Evolutionary conservation across 257 asterid genomes (phyloP).

Genomic region (Leptodermis oblonga): DNA sequence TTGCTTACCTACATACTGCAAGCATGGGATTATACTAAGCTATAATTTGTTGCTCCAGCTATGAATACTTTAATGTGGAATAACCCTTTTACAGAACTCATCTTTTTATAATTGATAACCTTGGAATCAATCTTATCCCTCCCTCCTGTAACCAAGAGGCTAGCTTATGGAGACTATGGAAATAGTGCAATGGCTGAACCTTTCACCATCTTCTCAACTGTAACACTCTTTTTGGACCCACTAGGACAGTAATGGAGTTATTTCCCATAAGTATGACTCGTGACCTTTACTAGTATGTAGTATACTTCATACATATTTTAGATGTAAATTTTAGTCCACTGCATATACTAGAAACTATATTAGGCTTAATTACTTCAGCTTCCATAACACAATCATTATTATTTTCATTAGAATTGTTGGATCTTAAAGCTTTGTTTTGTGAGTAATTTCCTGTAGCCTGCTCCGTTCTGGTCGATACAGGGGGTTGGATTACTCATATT

Average conservation of each 20-base stretch:
- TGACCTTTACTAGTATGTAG: no score
- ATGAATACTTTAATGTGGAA: constrained; percentile 94
- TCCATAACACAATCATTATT: no score
- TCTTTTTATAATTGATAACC: constrained; percentile 64
- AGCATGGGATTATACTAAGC: constrained; percentile 86
- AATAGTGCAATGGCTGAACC: constrained; percentile 96
- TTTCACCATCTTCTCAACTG: constrained; percentile 57
- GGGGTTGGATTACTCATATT: no score
- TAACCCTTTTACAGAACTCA: constrained; percentile 78
- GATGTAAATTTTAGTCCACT: no score
- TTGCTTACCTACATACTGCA: constrained; percentile 80
- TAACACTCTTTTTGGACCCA: constrained; percentile 39
- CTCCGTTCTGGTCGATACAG: no score
- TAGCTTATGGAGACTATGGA: constrained; percentile 91
- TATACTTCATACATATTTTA: background rate
- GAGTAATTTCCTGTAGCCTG: no score
- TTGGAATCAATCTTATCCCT: constrained; percentile 81
- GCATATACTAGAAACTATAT: no score
- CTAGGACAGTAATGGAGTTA: constrained; percentile 26
- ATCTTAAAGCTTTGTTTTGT: no score
- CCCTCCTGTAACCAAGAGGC: constrained; percentile 67
- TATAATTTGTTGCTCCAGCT: constrained; percentile 84
- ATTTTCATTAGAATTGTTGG: no score
- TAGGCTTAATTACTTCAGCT: no score
- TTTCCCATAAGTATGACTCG: no score